Conservation (phyloP, 2,329 filamentous ascomycete genomes). For the Hypoxylon sp. region DNA sequence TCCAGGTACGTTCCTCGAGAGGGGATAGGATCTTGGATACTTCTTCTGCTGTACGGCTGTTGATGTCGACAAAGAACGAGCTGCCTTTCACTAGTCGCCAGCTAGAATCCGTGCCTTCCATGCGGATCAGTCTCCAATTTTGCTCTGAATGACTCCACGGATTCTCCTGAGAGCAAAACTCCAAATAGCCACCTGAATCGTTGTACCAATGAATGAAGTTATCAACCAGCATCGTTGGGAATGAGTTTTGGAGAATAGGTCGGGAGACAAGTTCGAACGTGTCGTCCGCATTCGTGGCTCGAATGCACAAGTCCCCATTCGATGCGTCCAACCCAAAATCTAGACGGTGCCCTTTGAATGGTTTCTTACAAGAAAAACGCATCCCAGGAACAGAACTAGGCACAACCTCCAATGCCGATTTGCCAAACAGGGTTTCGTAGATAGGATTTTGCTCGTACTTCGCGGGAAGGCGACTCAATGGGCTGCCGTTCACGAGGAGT, state of each 20-base stretch:
- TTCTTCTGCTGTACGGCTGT: slow-evolving; percentile 51
- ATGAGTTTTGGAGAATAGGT: slow-evolving; percentile 39
- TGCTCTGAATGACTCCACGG: slow-evolving; percentile 46
- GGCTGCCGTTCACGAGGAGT: slow-evolving; percentile 65
- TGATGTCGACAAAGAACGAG: slow-evolving; percentile 51
- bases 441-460: slow-evolving; percentile 57
- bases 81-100: slow-evolving; percentile 45
- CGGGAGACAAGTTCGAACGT: slow-evolving; percentile 53
- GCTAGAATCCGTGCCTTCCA: neutral
- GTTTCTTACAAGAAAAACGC: slow-evolving; percentile 55
- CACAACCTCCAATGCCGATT: slow-evolving; percentile 58
- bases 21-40: slow-evolving; percentile 53
- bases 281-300: neutral
- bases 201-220: slow-evolving; percentile 63
- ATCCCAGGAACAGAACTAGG: slow-evolving; percentile 56
- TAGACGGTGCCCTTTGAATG: slow-evolving; percentile 51
- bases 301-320: slow-evolving; percentile 1
- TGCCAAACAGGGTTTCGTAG: slow-evolving; percentile 61
- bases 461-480: slow-evolving; percentile 60
- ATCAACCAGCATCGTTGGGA: slow-evolving; percentile 56
- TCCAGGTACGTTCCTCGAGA: slow-evolving; percentile 53
- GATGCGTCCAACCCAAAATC: slow-evolving; percentile 55
- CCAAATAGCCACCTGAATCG: slow-evolving; percentile 43
- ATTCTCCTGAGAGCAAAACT: slow-evolving; percentile 49
- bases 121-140: slow-evolving; percentile 46